Evolutionary conservation across 495 filamentous ascomycete species (phyloP), one percentile per base, ranked within the genome.

Genomic region (Tuber brumale): DNA sequence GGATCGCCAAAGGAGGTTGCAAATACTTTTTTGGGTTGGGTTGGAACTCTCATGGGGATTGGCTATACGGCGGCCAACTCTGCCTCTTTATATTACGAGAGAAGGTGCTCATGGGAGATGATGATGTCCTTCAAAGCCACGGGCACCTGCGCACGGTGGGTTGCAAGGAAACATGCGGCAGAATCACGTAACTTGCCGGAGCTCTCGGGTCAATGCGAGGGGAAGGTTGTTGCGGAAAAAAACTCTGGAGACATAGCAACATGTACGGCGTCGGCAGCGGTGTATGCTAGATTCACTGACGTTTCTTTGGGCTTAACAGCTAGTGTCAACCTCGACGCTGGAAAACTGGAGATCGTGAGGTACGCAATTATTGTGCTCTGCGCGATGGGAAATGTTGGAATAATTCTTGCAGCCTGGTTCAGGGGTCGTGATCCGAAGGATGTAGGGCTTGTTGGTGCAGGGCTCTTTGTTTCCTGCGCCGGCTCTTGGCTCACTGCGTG

Each of bases 401-500:
- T 78, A 21, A 37, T 78, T 37, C 41, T 70, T 41, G 70, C 70
- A 16, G 51, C 43, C 23, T 69, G 51, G 70, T 76, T n/a, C 21
- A 37, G 12, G 6, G 42, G 37, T 0, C 18, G 18, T 14, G 70
- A 76, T 37, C 9, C 10, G 9, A 44, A 27, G 0, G 72, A 48
- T 66, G 61, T 45, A n/a, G 70, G 23, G 2, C 51, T 76, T 19
- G 70, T 78, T 6, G 70, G 48, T 14, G 44, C 44, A 3, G 76
- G 74, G 0, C 31, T 76, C 9, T 42, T 61, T 7, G 37, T 78
- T 10, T 76, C 74, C 44, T 45, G 70, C n/a, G 70, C 70, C 10
- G 74, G 76, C 35, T 76, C 70, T 21, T 78, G 74, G 73, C 57
- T 72, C 21, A 76, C 74, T 16, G 76, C 76, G 3, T 61, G 74